A percentile compares a stretch with the other conserved stretches of the same genome.
Evolutionary conservation across 148 eudicot species (phyloP).

Genomic region (Amaranthus hypochondriacus): DNA sequence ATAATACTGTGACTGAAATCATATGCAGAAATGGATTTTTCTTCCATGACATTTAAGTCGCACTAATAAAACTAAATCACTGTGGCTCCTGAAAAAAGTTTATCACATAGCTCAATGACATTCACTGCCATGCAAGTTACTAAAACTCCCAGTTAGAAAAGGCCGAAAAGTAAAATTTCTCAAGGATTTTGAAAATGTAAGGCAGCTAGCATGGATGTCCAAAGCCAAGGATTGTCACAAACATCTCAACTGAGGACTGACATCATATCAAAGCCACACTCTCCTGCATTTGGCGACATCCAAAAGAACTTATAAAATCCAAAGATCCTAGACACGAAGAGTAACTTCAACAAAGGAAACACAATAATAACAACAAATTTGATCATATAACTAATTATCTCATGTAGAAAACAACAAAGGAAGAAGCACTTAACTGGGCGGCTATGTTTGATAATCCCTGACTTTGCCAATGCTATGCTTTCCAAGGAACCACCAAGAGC

Average conservation of each 20-base stretch:
- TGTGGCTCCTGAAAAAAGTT: background rate
- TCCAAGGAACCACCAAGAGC: constrained; percentile 94
- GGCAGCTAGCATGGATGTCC: background rate
- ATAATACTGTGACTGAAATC: too few relatives aligned
- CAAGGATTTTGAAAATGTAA: background rate
- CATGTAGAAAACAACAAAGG: constrained; percentile 13
- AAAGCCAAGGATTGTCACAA: constrained; percentile 6
- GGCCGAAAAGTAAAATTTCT: background rate
- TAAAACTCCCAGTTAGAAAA: background rate
- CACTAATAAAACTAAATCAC: background rate
- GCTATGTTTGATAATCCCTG: constrained; percentile 75
- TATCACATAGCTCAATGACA: background rate
- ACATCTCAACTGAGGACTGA: background rate
- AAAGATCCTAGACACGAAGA: background rate
- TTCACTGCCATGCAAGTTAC: background rate
- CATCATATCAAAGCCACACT: background rate
- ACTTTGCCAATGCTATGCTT: constrained; percentile 86
- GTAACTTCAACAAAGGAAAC: background rate
- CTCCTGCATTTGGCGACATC: background rate
- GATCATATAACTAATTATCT: constrained; percentile 10
- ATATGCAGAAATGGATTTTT: background rate
- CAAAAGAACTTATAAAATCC: background rate
- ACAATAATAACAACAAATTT: background rate
- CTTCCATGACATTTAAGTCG: background rate
- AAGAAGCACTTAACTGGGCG: constrained; percentile 90